These are phyloP conservation scores for Fusarium papillatum DNA, from an alignment of 2,329 filamentous ascomycete species.

Conservation along the genomic window DNA sequence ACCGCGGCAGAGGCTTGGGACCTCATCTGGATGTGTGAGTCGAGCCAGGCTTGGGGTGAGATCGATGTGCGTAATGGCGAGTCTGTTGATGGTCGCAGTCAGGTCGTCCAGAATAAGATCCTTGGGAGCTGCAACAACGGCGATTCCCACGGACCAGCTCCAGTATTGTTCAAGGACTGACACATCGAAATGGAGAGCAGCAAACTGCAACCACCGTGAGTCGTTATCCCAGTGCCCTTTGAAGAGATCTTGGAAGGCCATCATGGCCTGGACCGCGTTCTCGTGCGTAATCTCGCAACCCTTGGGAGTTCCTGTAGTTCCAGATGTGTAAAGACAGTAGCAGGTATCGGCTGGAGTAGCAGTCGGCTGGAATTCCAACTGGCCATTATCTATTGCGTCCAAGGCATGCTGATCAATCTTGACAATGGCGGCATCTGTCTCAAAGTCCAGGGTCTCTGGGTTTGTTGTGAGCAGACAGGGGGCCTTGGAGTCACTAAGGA, in stretches of 20 bases:
- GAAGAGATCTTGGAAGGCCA: constrained; percentile 87
- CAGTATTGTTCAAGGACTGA: constrained; percentile 95
- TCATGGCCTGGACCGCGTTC: constrained; percentile 90
- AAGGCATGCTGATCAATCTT: constrained; percentile 50
- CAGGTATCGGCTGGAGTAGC: constrained; percentile 69
- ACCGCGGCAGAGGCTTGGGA: constrained; percentile 83
- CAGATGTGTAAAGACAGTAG: constrained; percentile 90
- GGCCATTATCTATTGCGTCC: constrained; percentile 1
- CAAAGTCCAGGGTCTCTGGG: constrained; percentile 48
- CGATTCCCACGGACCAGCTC: constrained; percentile 94
- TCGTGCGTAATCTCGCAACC: constrained; percentile 91
- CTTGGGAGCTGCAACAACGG: constrained; percentile 84
- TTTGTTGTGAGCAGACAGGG: constrained; percentile 71
- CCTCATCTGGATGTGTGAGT: constrained; percentile 82
- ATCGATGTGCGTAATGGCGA: constrained; percentile 91
- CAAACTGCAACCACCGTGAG: constrained; percentile 93
- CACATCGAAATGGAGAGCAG: constrained; percentile 95
- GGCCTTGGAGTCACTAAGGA: constrained; percentile 80
- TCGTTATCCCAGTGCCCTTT: constrained; percentile 77
- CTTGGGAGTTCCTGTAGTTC: constrained; percentile 89
- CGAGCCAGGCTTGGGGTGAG: constrained; percentile 90
- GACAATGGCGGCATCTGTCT: constrained; percentile 48
- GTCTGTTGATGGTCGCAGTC: constrained; percentile 75
- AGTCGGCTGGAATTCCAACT: constrained; percentile 26
- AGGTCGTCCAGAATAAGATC: constrained; percentile 91